Evolutionary conservation across 2,329 filamentous ascomycete species (phyloP).

Genomic region (Phoma sp.): DNA sequence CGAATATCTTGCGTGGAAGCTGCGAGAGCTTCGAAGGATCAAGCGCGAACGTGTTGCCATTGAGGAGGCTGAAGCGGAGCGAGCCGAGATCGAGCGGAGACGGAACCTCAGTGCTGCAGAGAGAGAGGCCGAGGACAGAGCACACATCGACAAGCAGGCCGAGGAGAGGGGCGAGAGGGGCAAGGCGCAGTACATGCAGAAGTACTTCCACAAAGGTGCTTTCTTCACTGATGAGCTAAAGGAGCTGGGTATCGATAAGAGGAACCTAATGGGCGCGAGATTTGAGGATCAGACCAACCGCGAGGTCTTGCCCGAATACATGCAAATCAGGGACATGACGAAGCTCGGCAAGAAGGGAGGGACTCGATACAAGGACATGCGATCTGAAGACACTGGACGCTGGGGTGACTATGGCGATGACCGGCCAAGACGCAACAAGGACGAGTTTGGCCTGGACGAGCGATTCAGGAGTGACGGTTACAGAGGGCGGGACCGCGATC

Average conservation of each 20-base stretch:
- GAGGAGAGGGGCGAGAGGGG: conserved; percentile 76
- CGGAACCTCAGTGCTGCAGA: conserved; percentile 87
- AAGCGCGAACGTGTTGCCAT: conserved; percentile 86
- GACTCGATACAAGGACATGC: conserved; percentile 87
- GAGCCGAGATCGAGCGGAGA: conserved; percentile 86
- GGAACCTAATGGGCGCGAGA: conserved; percentile 83
- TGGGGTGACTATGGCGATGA: conserved; percentile 73
- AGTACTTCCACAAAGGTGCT: conserved; percentile 95
- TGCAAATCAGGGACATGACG: conserved; percentile 93
- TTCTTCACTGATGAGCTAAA: conserved; percentile 87
- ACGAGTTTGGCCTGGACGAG: conserved; percentile 63
- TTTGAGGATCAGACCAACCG: conserved; percentile 87
- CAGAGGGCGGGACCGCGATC: conserved; percentile 31
- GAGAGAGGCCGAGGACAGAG: conserved; percentile 82
- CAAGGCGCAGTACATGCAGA: conserved; percentile 89
- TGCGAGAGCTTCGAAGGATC: conserved; percentile 87
- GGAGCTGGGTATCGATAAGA: conserved; percentile 74
- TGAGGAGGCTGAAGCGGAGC: conserved; percentile 80
- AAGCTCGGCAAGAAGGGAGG: conserved; percentile 91
- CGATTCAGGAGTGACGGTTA: conserved; percentile 70
- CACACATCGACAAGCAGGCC: conserved; percentile 76
- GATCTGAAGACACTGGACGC: conserved; percentile 85
- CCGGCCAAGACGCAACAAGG: conserved; percentile 47
- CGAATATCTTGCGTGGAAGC: conserved; percentile 90
- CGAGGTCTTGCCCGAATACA: conserved; percentile 83